Base-by-base conservation (phyloP, 331 rosid species). In the Quercus lobata region DNA sequence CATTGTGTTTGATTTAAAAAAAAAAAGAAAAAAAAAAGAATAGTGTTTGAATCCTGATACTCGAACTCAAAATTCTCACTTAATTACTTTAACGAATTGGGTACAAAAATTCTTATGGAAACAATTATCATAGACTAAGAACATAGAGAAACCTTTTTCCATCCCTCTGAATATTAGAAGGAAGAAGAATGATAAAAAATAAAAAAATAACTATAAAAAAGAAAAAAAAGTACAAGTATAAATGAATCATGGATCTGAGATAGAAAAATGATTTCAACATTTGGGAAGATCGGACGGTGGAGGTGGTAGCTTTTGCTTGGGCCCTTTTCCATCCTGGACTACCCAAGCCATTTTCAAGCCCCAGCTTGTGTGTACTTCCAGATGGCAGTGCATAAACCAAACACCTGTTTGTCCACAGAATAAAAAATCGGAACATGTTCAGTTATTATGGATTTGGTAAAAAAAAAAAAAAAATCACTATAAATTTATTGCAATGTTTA, bases 341-440 rank as follows among this genome's bases (percentile, higher is more conserved):
- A 93, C 83, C 97, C 97, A 91, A 3, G 97, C 98, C 92, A 92
- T 92, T 79, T 90, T 93, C 81, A 93, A 78, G 0, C 98, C 97
- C 97, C 97, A 93, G 73, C 98, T 91, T 0, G 98, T 93, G 69
- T 93, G 98, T 30, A 90, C 93, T 86, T 92, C 97, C 35, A 90
- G 85, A 79, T 90, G 95, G 53, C 97, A 92, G 66, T 92, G 97
- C 97, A 92, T 92, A 74, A 92, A 92, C 94, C 97, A 92, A 73
- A 90, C 94, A 6, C 97, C 94, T 88, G 75, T 34, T 72, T 88
- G 71, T 44, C 69, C 68, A 25, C 34, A 62, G 2, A 17, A 27
- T 25, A 1, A 61, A 61, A 19, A 61, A 25, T 61, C 1, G 19
- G 19, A 25, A 18, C 7, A 5, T 25, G 34, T 4, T 61, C 27